Base-by-base conservation (phyloP, 805 yeast genomes). In the Teunomyces lycoperdinae region DNA sequence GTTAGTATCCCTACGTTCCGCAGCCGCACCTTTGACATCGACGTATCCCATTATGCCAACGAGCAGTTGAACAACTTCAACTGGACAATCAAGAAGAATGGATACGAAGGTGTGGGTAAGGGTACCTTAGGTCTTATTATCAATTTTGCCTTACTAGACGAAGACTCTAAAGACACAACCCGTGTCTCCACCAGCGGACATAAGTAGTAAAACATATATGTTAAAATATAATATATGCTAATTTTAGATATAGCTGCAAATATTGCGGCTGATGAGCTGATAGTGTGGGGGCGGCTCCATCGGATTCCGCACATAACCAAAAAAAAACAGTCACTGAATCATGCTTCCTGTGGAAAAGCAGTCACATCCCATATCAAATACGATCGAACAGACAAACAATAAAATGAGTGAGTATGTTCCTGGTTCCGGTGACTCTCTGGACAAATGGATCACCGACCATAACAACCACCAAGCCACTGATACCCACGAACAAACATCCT, bases 1-100 rank as follows among this genome's bases (percentile, higher is more conserved):
- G 73, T 84, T 3, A 64, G 73, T 46, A 63, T 83, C 41, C 88
- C 88, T 0, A 70, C 74, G 2, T 64, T 58, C 43, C 66, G 68
- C 5, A 57, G 53, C 28, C 79, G 78, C 33, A 74, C 80, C 1
- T 74, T 74, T 44, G 76, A 73, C 44, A 57, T 78, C 31, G 67
- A 76, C 50, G 71, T 77, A 6, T 63, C 64, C 14, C 63, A 58
- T 16, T 76, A 71, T 50, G 68, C 78, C 14, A 76, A 74, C 45
- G 77, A 74, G 8, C 61, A 64, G 16, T 63, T 77, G 50, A 63
- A 74, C 55, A 71, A 72, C 50, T 75, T 78, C 51, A 70, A 79
- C 48, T 78, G 76, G 73, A 67, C 71, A 0, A 52, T 78, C 36
- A 77, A 77, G 53, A 51, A 55, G 29, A 64, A 67, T 3, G 75